phyloP scores from a whole-genome alignment of 2,329 filamentous ascomycete species.

The Hymenoscyphus occultus region DNA sequence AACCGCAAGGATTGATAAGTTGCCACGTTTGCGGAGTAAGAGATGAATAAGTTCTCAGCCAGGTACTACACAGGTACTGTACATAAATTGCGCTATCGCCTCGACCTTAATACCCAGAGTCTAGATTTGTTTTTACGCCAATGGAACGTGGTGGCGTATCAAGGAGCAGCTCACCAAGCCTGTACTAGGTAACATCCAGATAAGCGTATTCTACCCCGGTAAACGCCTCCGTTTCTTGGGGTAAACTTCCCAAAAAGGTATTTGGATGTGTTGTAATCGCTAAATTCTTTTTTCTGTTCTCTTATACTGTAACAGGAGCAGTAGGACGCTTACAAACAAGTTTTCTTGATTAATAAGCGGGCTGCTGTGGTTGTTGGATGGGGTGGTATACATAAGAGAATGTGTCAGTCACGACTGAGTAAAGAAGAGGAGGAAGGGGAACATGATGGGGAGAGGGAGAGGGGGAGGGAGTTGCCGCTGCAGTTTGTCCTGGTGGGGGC shows the following conservation, averaged over 20 bases:
- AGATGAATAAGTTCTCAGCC: background rate
- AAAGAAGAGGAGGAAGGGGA: background rate
- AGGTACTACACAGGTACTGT: background rate
- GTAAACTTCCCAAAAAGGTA: background rate
- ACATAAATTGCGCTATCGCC: background rate
- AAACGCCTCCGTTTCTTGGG: background rate
- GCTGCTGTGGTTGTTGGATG: background rate
- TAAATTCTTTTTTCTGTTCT: background rate
- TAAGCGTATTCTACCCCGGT: background rate
- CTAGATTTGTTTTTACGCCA: background rate
- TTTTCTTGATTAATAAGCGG: background rate
- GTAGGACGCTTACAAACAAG: background rate
- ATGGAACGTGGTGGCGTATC: background rate
- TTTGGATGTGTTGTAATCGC: background rate
- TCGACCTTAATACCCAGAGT: background rate
- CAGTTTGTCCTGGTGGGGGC: conserved; percentile 15
- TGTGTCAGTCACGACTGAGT: background rate
- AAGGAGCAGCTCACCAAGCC: background rate
- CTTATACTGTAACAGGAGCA: too few species aligned
- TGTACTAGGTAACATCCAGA: background rate
- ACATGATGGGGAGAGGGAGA: too few species aligned
- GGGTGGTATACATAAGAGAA: background rate
- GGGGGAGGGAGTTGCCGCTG: conserved; percentile 4
- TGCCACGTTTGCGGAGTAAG: background rate
- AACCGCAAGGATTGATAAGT: background rate